phyloP scores from a whole-genome alignment of 2,329 filamentous ascomycete genomes.

The Xylariaceae sp. region DNA sequence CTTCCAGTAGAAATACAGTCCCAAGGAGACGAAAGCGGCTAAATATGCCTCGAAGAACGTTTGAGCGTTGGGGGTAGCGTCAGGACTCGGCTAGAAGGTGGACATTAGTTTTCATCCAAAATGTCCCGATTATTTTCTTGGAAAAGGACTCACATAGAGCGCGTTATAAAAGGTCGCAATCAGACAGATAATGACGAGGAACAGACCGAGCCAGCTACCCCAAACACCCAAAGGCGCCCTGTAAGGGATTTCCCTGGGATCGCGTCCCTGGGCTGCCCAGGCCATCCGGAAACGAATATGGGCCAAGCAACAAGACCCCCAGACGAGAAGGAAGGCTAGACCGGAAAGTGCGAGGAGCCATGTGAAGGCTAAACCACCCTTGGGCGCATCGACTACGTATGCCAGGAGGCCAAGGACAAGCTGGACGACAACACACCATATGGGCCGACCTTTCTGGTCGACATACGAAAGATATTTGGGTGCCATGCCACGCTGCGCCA shows the following conservation, averaged over 20 bases:
- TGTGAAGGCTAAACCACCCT: conserved; percentile 46
- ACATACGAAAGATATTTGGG: conserved; percentile 55
- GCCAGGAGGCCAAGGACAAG: conserved; percentile 55
- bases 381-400: conserved; percentile 46
- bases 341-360: conserved; percentile 68
- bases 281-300: conserved; percentile 61
- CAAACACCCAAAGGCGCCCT: conserved; percentile 48
- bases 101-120: conserved; percentile 10
- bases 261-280: conserved; percentile 55
- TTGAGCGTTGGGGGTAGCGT: conserved; percentile 35
- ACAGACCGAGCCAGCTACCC: conserved; percentile 64
- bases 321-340: conserved; percentile 68
- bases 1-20: conserved; percentile 62
- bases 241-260: conserved; percentile 44
- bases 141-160: conserved; percentile 42
- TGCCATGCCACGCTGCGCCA: conserved; percentile 45
- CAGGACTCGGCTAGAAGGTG: conserved; percentile 30
- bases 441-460: conserved; percentile 54
- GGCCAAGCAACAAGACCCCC: conserved; percentile 61
- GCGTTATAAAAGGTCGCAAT: conserved; percentile 68
- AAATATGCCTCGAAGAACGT: conserved; percentile 57
- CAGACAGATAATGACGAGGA: conserved; percentile 61
- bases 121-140: neutral
- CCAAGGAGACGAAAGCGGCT: conserved; percentile 50
- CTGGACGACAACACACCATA: conserved; percentile 48